Percentiles rank a stretch among this genome's conserved stretches.
Conservation (phyloP, 805 yeast species). For the Kurtzmaniella cleridarum region DNA sequence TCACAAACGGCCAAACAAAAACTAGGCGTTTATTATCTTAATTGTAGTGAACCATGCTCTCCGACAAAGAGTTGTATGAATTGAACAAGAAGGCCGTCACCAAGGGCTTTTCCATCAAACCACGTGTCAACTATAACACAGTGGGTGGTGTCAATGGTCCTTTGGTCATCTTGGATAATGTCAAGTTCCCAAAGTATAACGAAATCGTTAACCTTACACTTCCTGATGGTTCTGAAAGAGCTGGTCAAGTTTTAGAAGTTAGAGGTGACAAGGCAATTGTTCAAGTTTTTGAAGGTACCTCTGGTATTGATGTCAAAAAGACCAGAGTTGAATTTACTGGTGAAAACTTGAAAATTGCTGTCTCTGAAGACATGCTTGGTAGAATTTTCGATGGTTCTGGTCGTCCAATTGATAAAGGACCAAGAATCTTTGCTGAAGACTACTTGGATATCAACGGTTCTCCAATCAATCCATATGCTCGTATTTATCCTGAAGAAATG, state of each 20-base stretch:
- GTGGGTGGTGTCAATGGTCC: slow-evolving; percentile 99
- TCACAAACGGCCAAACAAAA: not conserved
- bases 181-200: slow-evolving; percentile 64
- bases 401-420: slow-evolving; percentile 97
- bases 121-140: slow-evolving; percentile 89
- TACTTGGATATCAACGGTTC: slow-evolving; percentile 98
- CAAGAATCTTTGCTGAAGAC: slow-evolving; percentile 97
- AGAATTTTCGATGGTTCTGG: slow-evolving; percentile 99
- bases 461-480: slow-evolving; percentile 96
- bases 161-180: slow-evolving; percentile 62
- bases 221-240: slow-evolving; percentile 92
- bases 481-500: slow-evolving; percentile 99
- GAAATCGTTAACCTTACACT: slow-evolving; percentile 95
- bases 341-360: slow-evolving; percentile 85
- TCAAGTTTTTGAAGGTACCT: slow-evolving; percentile 98
- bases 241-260: slow-evolving; percentile 97
- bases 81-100: slow-evolving; percentile 89
- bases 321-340: slow-evolving; percentile 98
- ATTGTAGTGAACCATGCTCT: slow-evolving; percentile 21
- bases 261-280: slow-evolving; percentile 96
- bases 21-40: not conserved
- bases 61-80: slow-evolving; percentile 49
- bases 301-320: slow-evolving; percentile 97
- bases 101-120: slow-evolving; percentile 85
- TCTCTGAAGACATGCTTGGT: slow-evolving; percentile 95